Base-by-base conservation (phyloP, 768 basidiomycete genomes). In the Suillus discolor region DNA sequence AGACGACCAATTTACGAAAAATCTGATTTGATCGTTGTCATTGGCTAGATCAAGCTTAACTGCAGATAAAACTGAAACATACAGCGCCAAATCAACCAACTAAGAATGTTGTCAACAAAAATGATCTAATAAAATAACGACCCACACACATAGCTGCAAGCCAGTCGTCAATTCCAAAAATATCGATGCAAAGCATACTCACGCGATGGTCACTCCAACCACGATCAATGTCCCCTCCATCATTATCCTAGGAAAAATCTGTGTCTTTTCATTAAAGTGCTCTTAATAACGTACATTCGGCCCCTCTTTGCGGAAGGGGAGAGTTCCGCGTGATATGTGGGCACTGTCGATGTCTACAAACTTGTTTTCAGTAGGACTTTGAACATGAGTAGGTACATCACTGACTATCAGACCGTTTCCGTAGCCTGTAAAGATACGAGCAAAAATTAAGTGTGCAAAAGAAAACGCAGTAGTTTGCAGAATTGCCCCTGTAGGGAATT, bases 261-360 rank as follows among this genome's bases (percentile, higher is more conserved):
- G 28, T 7, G 6, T 42, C 6, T 13, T 42, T 42, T 60, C 25
- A 20, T 28, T 28, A 6, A 20, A 6, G 18, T 6, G 41, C 39
- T 20, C 20, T 60, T 20, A 8, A 12, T 6, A 38, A 60, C 59
- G 9, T 20, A 42, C 63, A 82, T 73, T 62, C 79, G 76, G 42
- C 83, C 83, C 54, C 83, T 71, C 28, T 75, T 75, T 39, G 81
- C 75, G 0, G 82, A 75, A n/a, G 78, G 74, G 0, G 82, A 80
- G 65, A 81, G 81, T 70, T 84, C 82, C 1, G 81, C 79, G 66
- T 82, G 81, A 68, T 81, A 84, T 6, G 78, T 73, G 1, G 83
- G 82, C 0, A 81, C 77, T 1, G 80, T 81, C 3, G 81, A 82
- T 7, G 82, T 83, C 74, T 81, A 65, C 36, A 28, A 54, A 54